These are phyloP conservation scores for Mortierella sp. DNA, from an alignment of 371 early-diverging fungal species.

Conservation along the genomic window DNA sequence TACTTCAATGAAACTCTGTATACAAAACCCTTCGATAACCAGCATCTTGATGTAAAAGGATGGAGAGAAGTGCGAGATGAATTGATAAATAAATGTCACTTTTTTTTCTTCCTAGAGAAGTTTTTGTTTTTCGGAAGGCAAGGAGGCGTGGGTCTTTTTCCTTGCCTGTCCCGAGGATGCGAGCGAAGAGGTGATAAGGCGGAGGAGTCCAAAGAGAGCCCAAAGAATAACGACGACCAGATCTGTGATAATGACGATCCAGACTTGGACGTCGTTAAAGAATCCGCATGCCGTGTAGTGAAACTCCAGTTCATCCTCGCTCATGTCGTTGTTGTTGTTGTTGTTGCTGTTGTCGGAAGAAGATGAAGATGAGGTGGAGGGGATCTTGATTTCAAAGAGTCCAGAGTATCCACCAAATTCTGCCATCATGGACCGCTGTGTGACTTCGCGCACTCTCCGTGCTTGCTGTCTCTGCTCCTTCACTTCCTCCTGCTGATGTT, in stretches of 20 bases:
- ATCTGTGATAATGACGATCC: slow-evolving; percentile 37
- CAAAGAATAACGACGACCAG: slow-evolving; percentile 21
- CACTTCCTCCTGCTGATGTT: neutral
- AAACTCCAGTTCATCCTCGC: slow-evolving; percentile 16
- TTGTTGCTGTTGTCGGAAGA: neutral
- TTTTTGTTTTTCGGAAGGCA: neutral
- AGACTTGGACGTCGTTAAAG: slow-evolving; percentile 33
- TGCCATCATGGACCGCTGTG: slow-evolving; percentile 70
- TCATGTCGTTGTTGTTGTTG: neutral
- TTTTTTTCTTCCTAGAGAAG: neutral
- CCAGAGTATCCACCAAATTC: slow-evolving; percentile 65
- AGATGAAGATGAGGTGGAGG: neutral
- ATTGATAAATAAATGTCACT: too few relatives aligned
- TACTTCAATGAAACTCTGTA: slow-evolving; percentile 5
- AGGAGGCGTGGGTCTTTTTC: neutral
- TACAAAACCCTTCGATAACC: neutral
- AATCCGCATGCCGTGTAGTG: slow-evolving; percentile 43
- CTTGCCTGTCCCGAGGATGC: neutral
- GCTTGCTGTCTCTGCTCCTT: neutral
- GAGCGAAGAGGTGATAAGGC: neutral
- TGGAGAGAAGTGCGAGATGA: neutral
- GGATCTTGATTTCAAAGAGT: slow-evolving; percentile 60
- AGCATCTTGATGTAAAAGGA: neutral
- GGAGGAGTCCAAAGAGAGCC: slow-evolving; percentile 9
- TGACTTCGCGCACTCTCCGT: slow-evolving; percentile 59